These are phyloP conservation scores for Cornus controversa DNA, from an alignment of 148 eudicot species.

Conservation along the genomic window DNA sequence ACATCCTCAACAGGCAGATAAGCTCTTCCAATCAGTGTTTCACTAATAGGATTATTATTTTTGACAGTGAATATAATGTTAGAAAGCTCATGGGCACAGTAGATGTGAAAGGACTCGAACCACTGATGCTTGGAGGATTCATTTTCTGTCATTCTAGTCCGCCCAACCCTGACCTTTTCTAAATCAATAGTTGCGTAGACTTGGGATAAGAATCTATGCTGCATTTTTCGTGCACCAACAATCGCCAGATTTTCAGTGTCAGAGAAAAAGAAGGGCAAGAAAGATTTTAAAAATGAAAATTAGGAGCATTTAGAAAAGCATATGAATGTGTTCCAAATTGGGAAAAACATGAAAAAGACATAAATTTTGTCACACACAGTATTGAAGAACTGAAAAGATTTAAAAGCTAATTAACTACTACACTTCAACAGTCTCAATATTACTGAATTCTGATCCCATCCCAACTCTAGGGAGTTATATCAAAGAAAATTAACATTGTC, in stretches of 20 bases:
- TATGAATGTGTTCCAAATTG: not conserved
- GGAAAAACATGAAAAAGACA: not conserved
- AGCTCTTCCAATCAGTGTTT: slow-evolving; percentile 77
- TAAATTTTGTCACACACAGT: no score
- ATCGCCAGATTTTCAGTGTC: slow-evolving; percentile 18
- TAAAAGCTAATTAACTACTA: no score
- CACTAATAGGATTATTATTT: slow-evolving; percentile 61
- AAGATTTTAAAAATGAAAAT: not conserved
- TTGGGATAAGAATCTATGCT: slow-evolving; percentile 38
- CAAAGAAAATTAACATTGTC: no score
- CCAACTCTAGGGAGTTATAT: no score
- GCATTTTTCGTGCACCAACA: slow-evolving; percentile 31
- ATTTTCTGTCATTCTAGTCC: slow-evolving; percentile 42
- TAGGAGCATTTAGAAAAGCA: not conserved
- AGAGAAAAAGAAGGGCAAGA: not conserved
- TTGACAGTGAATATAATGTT: slow-evolving; percentile 61
- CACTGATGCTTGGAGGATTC: slow-evolving; percentile 52
- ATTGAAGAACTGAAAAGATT: no score
- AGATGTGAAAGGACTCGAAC: slow-evolving; percentile 55
- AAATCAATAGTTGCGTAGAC: slow-evolving; percentile 71
- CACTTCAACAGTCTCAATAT: no score
- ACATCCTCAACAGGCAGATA: slow-evolving; percentile 58
- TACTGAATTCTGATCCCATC: no score
- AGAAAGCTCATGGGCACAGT: slow-evolving; percentile 61
- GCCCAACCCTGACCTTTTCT: slow-evolving; percentile 61